Evolutionary conservation across 2,329 filamentous ascomycete genomes (phyloP).

Genomic region (Claviceps humidiphila): DNA sequence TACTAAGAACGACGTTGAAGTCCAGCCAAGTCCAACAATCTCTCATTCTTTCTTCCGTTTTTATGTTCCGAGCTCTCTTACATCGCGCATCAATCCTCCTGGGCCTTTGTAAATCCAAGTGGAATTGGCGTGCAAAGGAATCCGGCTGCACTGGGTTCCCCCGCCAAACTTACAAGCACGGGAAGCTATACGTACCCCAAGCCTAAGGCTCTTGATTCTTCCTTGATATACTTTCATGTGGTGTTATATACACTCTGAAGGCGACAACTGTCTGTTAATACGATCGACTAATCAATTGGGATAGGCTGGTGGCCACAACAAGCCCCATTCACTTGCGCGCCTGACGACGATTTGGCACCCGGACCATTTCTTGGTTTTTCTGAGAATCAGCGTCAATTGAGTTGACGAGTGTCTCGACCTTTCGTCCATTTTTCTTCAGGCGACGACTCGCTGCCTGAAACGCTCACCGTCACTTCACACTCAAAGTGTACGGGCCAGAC

Average conservation of each 20-base stretch:
- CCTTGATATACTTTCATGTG: not conserved
- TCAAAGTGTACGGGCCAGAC: slow-evolving; percentile 32
- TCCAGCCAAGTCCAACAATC: slow-evolving; percentile 18
- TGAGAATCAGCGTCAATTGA: not conserved
- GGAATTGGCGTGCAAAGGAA: slow-evolving; percentile 15
- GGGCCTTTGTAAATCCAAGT: slow-evolving; percentile 20
- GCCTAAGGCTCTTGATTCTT: not conserved
- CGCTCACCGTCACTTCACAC: slow-evolving; percentile 20
- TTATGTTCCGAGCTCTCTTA: slow-evolving; percentile 19
- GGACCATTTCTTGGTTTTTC: not conserved
- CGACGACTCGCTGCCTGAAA: slow-evolving; percentile 15
- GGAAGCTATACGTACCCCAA: slow-evolving; percentile 24
- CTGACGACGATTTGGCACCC: not conserved
- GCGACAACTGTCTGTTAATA: not conserved
- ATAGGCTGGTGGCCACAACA: slow-evolving; percentile 7
- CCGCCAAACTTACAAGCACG: slow-evolving; percentile 22
- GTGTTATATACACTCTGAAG: not conserved
- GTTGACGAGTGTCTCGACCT: not conserved
- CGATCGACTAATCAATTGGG: slow-evolving; percentile 4
- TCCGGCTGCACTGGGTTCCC: slow-evolving; percentile 24
- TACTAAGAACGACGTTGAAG: slow-evolving; percentile 10
- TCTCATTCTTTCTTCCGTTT: slow-evolving; percentile 8
- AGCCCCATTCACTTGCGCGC: not conserved
- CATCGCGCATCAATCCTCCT: slow-evolving; percentile 19
- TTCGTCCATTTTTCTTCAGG: slow-evolving; percentile 22